phyloP scores from a whole-genome alignment of 768 basidiomycete genomes.

The Macrolepiota fuliginosa region DNA sequence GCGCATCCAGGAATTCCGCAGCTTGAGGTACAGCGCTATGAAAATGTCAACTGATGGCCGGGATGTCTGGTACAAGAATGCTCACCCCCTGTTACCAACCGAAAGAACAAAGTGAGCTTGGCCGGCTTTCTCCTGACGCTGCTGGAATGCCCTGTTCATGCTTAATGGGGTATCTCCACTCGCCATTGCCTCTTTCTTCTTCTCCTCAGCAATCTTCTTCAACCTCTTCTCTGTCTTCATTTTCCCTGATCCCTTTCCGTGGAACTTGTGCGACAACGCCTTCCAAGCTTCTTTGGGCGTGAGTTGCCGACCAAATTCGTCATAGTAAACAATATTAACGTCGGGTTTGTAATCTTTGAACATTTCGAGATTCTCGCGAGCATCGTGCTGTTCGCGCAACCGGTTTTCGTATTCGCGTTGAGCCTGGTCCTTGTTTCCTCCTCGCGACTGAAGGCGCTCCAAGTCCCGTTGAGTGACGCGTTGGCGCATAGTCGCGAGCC shows the following conservation, averaged over 20 bases:
- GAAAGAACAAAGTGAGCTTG: constrained; percentile 96
- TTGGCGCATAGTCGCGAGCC: constrained; percentile 84
- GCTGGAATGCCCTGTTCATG: constrained; percentile 93
- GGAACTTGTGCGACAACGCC: constrained; percentile 95
- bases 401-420: constrained; percentile 95
- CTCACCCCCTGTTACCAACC: constrained; percentile 89
- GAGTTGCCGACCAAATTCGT: constrained; percentile 87
- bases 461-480: constrained; percentile 76
- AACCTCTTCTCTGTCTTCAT: constrained; percentile 96
- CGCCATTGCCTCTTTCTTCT: constrained; percentile 90
- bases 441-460: constrained; percentile 73
- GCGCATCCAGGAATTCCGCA: constrained; percentile 75
- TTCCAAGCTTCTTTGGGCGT: constrained; percentile 99
- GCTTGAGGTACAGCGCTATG: constrained; percentile 83
- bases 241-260: constrained; percentile 94
- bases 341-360: constrained; percentile 98
- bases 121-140: constrained; percentile 89
- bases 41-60: constrained; percentile 11
- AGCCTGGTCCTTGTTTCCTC: constrained; percentile 86
- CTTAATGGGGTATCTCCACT: constrained; percentile 95
- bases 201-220: constrained; percentile 97
- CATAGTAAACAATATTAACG: constrained; percentile 93
- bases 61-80: constrained; percentile 11
- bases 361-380: constrained; percentile 72
- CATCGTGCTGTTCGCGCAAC: constrained; percentile 87